Conservation (phyloP, 345 rosid genomes). For the Eucalyptus curtisii region DNA sequence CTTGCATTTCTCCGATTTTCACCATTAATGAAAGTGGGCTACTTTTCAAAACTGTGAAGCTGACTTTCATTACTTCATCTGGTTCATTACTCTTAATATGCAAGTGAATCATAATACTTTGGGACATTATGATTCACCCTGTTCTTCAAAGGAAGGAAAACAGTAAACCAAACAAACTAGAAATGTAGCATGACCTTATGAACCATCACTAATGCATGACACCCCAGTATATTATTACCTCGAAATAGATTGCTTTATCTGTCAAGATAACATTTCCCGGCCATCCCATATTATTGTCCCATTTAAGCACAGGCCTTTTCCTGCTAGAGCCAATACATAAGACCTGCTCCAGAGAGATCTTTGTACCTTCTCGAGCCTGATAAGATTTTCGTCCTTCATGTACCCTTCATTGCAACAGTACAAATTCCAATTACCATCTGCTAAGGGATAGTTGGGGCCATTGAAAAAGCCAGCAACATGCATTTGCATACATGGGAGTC, state of each 20-base stretch:
- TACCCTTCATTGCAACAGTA: conserved; percentile 34
- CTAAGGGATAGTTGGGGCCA: background rate
- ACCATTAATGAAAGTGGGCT: background rate
- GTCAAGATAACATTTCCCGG: conserved; percentile 88
- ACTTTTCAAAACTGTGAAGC: background rate
- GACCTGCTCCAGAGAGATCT: conserved; percentile 50
- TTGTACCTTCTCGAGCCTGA: conserved; percentile 35
- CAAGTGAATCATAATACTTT: background rate
- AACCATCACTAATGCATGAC: background rate
- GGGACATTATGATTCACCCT: background rate
- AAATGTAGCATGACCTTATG: background rate
- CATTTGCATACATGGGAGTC: background rate
- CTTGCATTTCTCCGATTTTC: background rate
- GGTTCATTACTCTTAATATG: background rate
- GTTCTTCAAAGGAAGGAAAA: background rate
- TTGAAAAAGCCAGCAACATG: background rate
- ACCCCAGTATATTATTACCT: conserved; percentile 32
- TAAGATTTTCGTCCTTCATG: conserved; percentile 69
- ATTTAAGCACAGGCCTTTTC: conserved; percentile 85
- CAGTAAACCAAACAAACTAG: background rate
- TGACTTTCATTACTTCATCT: background rate
- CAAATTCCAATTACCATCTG: background rate
- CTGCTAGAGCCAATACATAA: conserved; percentile 73
- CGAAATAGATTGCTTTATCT: conserved; percentile 79
- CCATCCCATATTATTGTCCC: conserved; percentile 94